Percentiles rank a stretch among this genome's conserved stretches.
These are phyloP conservation scores for Hypoxylon trugodes DNA, from an alignment of 495 filamentous ascomycete genomes.

Conservation along the genomic window DNA sequence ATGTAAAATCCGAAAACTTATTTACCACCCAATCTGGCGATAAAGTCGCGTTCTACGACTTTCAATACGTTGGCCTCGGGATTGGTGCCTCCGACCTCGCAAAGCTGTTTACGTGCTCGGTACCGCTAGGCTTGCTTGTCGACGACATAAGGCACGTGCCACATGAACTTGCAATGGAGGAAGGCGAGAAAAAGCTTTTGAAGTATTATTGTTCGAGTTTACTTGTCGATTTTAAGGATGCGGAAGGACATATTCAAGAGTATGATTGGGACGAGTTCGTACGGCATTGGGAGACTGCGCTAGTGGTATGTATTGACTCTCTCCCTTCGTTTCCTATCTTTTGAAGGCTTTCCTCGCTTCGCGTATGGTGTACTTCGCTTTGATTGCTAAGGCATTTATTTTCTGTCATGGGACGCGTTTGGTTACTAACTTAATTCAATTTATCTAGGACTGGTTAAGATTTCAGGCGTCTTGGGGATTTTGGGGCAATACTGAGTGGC, in stretches of 20 bases:
- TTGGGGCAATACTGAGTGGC: constrained; percentile 58
- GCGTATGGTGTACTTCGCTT: too few species aligned
- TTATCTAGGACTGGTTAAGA: constrained; percentile 59
- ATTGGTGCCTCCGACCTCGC: constrained; percentile 56
- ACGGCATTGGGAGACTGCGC: constrained; percentile 55
- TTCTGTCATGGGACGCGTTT: too few species aligned
- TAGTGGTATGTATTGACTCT: too few species aligned
- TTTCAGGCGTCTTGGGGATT: constrained; percentile 60
- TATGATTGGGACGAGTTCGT: constrained; percentile 53
- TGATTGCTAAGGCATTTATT: too few species aligned
- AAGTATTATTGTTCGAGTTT: constrained; percentile 46
- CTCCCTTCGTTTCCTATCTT: too few species aligned
- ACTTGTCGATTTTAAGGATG: constrained; percentile 8
- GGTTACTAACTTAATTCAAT: too few species aligned
- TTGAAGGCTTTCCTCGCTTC: too few species aligned
- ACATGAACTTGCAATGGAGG: constrained; percentile 35
- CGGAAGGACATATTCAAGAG: constrained; percentile 7
- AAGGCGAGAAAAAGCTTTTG: constrained; percentile 47
- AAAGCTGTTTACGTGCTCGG: constrained; percentile 54
- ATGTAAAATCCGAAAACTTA: constrained; percentile 57
- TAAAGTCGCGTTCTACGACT: constrained; percentile 57
- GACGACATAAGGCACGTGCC: constrained; percentile 24
- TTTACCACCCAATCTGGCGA: constrained; percentile 42
- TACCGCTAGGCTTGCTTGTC: constrained; percentile 38
- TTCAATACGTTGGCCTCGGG: constrained; percentile 57